phyloP scores from a whole-genome alignment of 2,329 filamentous ascomycete species.

The Nannizziopsis arthrosporioides region DNA sequence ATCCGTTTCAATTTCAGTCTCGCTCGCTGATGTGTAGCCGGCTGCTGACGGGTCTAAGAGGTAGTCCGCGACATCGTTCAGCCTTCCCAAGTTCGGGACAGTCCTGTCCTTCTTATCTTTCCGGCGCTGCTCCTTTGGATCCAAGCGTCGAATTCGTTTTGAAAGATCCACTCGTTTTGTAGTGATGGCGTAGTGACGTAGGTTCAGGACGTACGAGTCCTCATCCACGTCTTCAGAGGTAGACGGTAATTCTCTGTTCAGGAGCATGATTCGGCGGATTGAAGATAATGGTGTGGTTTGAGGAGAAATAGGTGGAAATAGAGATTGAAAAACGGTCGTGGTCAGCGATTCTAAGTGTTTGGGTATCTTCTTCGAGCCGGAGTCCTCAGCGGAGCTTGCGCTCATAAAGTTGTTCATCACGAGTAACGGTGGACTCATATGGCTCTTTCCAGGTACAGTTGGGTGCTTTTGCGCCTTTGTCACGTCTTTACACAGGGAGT shows the following conservation, averaged over 20 bases:
- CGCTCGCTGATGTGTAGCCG: constrained; percentile 85
- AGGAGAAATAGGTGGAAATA: constrained; percentile 92
- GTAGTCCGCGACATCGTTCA: constrained; percentile 90
- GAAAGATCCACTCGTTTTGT: constrained; percentile 78
- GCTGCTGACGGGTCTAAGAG: constrained; percentile 68
- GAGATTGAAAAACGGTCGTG: constrained; percentile 87
- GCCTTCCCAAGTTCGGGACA: constrained; percentile 77
- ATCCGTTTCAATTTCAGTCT: constrained; percentile 86
- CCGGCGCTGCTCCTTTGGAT: constrained; percentile 71
- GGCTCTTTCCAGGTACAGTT: constrained; percentile 71
- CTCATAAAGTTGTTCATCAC: constrained; percentile 97
- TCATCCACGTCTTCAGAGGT: constrained; percentile 34
- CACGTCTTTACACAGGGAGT: constrained; percentile 87
- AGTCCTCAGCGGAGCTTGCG: constrained; percentile 43
- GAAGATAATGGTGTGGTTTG: constrained; percentile 78
- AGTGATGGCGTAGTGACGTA: constrained; percentile 90
- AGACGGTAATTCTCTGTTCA: constrained; percentile 60
- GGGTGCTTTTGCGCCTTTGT: constrained; percentile 72
- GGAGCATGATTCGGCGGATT: constrained; percentile 79
- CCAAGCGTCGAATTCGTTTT: constrained; percentile 68
- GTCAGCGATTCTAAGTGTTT: constrained; percentile 88
- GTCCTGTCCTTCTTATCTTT: constrained; percentile 53
- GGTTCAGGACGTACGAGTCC: constrained; percentile 67
- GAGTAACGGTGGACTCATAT: constrained; percentile 70
- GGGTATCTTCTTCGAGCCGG: constrained; percentile 57